Conservation (phyloP, 176 grass and related monocot species). For the Eragrostis curvula region DNA sequence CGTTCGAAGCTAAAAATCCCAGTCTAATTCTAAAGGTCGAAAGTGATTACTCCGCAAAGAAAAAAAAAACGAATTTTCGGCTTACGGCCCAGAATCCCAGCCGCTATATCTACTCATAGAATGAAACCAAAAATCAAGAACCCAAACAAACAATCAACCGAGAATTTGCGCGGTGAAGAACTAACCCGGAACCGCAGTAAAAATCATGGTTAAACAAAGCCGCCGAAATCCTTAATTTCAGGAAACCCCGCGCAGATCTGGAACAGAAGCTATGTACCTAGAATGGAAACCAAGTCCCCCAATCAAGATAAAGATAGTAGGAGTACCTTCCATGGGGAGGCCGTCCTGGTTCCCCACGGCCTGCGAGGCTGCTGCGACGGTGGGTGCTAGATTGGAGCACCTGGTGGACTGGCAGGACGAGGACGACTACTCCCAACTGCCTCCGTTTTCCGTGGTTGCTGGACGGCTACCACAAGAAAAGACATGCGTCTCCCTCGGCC, state of each 20-base stretch:
- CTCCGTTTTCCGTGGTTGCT: neutral
- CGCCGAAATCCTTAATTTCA: neutral
- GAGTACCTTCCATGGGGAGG: conserved; percentile 41
- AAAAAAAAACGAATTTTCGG: neutral
- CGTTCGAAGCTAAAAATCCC: neutral
- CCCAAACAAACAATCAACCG: neutral
- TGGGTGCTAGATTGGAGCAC: conserved; percentile 21
- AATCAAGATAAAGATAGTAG: neutral
- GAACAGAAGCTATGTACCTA: neutral
- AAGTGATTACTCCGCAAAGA: neutral
- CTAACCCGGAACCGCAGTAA: neutral
- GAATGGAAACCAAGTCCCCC: neutral
- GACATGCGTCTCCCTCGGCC: conserved; percentile 25
- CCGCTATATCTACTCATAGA: neutral
- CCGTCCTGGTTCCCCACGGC: neutral
- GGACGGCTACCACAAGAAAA: conserved; percentile 24
- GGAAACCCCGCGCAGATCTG: conserved; percentile 20
- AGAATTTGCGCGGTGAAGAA: neutral
- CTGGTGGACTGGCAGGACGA: neutral
- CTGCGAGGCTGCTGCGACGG: neutral
- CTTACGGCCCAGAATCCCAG: neutral
- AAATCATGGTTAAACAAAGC: neutral
- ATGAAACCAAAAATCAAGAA: neutral
- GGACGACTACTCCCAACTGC: neutral
- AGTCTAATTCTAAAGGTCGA: neutral